Evolutionary conservation across 495 filamentous ascomycete genomes (phyloP), one percentile per base, ranked within the genome.

Genomic region (Lentithecium fluviatile): DNA sequence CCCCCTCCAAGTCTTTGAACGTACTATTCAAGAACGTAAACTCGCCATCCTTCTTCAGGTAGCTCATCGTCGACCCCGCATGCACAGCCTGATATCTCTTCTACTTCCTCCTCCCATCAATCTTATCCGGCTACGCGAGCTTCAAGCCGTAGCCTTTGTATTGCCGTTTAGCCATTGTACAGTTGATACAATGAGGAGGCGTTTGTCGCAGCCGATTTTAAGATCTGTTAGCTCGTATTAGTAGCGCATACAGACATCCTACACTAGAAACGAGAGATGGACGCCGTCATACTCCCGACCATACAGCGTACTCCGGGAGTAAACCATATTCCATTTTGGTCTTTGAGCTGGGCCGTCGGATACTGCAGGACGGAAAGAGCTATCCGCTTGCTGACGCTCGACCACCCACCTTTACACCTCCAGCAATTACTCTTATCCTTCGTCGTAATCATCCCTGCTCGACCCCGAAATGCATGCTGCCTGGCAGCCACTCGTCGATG

Each of bases 51-150:
- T 56, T 20, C 1, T n/a, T 48, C 2, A 50, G 37, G 24, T 56
- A 56, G 17, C 48, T 42, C 24, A 19, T n/a, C 3, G 52, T 13
- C 15, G 42, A 50, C 20, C 12, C 20, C 7, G 12, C 42, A 5
- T 40, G 47, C 2, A 12, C 36, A 1, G 48, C 46, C 23, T 46
- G 25, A 26, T 64, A 64, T 25, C 53, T 52, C 54, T 64, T 64
- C 29, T 64, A 53, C 60, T 64, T 64, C 13, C 60, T 45, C 26
- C 60, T 34, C 6, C 60, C 60, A 49, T 64, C 60, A n/a, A 46
- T 12, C 24, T 64, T 64, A 26, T 64, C 60, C 1, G 60, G 54
- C 60, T 53, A 64, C 1, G 60, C 45, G 3, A 64, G 40, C 47
- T 64, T 64, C 17, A 64, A n/a, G 6, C 25, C 46, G 32, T 64